Base-by-base conservation (phyloP, 345 rosid species). In the Pugionium dolabratum region DNA sequence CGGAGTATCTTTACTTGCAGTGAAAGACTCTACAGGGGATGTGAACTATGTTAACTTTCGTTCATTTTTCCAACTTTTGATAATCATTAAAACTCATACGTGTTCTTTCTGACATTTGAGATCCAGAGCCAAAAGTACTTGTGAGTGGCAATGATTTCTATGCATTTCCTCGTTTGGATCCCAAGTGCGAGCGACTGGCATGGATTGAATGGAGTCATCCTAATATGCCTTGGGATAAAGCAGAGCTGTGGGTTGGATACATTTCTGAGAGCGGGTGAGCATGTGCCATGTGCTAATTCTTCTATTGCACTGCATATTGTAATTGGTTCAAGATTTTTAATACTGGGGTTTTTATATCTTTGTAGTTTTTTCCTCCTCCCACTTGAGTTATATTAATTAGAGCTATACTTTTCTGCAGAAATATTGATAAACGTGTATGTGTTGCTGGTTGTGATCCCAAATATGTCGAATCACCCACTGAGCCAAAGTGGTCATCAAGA, bases 131-230 rank as follows among this genome's bases (percentile, higher is more conserved):
- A 29, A 85, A 84, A 71, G 81, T 85, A 45, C 55, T 94, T 4
- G 75, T 80, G 27, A 78, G 84, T 28, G 97, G 92, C 74, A 86
- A 79, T 70, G 99, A 94, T 74, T 94, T 94, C 83, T 90, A 88
- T 82, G 97, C 96, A 9, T 94, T 86, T 73, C 97, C 99, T n/a
- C 96, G 95, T 1, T 27, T 94, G 54, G 96, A 94, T 42, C 72
- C 85, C 5, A 80, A 81, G 57, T 74, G 83, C 58, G 89, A 83
- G 79, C 70, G 85, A 52, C 71, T 94, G 42, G 97, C 97, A 9
- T 94, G 99, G 99, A 83, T 94, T 47, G 86, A 84, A 62, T 94
- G 99, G 97, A 72, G 80, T 55, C 97, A 86, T 64, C 97, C 99
- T 45, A 86, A 85, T 75, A 90, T 88, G 97, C 96, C 96, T 8